These are phyloP conservation scores for Pisolithus orientalis DNA, from an alignment of 768 basidiomycete genomes.

Conservation along the genomic window DNA sequence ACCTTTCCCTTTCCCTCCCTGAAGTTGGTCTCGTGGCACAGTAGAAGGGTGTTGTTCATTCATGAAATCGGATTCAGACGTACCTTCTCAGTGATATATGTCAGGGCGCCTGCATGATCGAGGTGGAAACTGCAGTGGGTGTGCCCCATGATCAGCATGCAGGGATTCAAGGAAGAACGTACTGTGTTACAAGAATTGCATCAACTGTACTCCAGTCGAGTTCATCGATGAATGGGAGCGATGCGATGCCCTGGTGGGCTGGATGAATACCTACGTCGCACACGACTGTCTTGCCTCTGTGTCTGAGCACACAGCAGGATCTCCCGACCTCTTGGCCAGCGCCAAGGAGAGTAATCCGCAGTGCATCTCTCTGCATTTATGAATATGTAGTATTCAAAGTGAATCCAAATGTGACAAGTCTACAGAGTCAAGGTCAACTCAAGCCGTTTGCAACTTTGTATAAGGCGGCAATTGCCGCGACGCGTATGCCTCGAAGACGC, in stretches of 20 bases:
- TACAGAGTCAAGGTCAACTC: neutral
- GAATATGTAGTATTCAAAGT: constrained; percentile 30
- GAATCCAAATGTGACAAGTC: neutral
- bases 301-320: constrained; percentile 92
- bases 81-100: constrained; percentile 96
- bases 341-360: constrained; percentile 83
- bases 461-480: constrained; percentile 18
- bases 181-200: constrained; percentile 93
- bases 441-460: no score
- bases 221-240: constrained; percentile 91
- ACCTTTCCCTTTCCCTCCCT: constrained; percentile 92
- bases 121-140: constrained; percentile 72
- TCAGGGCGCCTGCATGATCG: constrained; percentile 92
- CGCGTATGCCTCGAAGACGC: constrained; percentile 21
- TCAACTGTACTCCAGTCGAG: constrained; percentile 97
- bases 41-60: neutral
- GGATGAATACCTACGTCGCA: constrained; percentile 96
- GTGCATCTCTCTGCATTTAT: constrained; percentile 39
- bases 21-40: constrained; percentile 79
- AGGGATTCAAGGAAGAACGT: constrained; percentile 26
- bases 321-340: constrained; percentile 97
- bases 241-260: constrained; percentile 87
- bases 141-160: no score
- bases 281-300: constrained; percentile 84
- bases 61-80: constrained; percentile 5